These are phyloP conservation scores for Avicennia marina DNA, from an alignment of 257 asterid species.

Conservation along the genomic window DNA sequence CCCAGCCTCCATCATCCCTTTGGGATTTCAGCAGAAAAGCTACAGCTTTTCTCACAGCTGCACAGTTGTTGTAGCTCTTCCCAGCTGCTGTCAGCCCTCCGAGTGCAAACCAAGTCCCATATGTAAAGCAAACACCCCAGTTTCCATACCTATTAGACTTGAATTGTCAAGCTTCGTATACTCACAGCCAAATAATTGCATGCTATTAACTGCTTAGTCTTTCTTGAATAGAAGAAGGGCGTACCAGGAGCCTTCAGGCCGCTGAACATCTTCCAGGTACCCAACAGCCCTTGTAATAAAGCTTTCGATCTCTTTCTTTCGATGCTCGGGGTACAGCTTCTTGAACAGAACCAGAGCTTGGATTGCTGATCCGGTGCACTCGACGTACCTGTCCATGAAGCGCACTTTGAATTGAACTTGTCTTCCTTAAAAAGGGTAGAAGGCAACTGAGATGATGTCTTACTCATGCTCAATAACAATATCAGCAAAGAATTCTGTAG, in stretches of 20 bases:
- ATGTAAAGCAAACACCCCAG: conserved; percentile 83
- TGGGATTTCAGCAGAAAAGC: conserved; percentile 53
- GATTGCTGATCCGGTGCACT: conserved; percentile 68
- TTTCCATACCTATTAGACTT: conserved; percentile 47
- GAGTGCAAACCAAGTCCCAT: conserved; percentile 72
- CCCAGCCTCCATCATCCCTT: conserved; percentile 76
- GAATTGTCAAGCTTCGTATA: background rate
- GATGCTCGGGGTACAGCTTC: conserved; percentile 43
- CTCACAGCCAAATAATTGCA: background rate
- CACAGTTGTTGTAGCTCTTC: conserved; percentile 39
- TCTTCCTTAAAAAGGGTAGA: background rate
- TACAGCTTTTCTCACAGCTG: conserved; percentile 48
- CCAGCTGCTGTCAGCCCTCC: conserved; percentile 67
- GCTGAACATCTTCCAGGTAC: conserved; percentile 50
- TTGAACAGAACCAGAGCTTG: conserved; percentile 60
- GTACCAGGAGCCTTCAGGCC: conserved; percentile 80
- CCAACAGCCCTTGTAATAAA: conserved; percentile 34
- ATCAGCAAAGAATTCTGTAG: conserved; percentile 67
- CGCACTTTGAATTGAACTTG: too few relatives aligned
- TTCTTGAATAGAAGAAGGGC: too few relatives aligned
- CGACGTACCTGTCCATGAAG: conserved; percentile 47
- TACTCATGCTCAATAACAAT: conserved; percentile 74
- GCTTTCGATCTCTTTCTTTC: conserved; percentile 46
- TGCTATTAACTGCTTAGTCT: too few relatives aligned
- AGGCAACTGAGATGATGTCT: conserved; percentile 18